phyloP scores from a whole-genome alignment of 2,329 filamentous ascomycete species.

The Trichocomaceae sp. region DNA sequence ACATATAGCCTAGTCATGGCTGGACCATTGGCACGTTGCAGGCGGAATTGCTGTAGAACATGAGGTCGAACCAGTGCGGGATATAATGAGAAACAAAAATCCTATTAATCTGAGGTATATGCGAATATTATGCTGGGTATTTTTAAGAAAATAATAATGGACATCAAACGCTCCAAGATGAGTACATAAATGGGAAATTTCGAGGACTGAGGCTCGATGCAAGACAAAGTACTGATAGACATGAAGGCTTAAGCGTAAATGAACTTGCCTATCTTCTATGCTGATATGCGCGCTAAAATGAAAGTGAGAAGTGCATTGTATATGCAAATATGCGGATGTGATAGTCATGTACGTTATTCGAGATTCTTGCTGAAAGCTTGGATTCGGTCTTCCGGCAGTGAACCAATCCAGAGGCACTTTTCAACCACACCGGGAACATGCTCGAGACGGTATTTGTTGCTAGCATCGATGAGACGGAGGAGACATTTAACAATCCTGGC shows the following conservation, averaged over 20 bases:
- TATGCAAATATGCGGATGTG: not conserved
- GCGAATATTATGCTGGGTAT: constrained; percentile 2
- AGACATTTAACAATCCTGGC: constrained; percentile 60
- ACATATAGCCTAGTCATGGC: no score
- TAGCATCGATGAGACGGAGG: constrained; percentile 57
- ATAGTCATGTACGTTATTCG: constrained; percentile 23
- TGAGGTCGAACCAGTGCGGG: constrained; percentile 6
- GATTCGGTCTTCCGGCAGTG: constrained; percentile 54
- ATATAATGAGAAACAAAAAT: constrained; percentile 7
- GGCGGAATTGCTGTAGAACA: not conserved
- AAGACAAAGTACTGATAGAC: not conserved
- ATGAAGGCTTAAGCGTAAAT: not conserved
- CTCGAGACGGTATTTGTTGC: constrained; percentile 54
- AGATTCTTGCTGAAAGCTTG: constrained; percentile 39
- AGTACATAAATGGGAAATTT: not conserved
- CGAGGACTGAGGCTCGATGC: not conserved
- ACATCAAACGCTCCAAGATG: constrained; percentile 8
- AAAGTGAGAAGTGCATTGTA: constrained; percentile 1
- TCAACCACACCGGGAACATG: constrained; percentile 54
- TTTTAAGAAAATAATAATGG: not conserved
- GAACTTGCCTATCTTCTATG: not conserved
- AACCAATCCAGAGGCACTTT: constrained; percentile 59
- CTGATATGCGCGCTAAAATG: not conserved
- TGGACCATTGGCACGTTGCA: no score
- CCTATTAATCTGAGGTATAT: not conserved